A percentile compares a stretch with the other conserved stretches of the same genome.
Conservation (phyloP, 2,329 filamentous ascomycete species). For the Colletotrichum sp. region DNA sequence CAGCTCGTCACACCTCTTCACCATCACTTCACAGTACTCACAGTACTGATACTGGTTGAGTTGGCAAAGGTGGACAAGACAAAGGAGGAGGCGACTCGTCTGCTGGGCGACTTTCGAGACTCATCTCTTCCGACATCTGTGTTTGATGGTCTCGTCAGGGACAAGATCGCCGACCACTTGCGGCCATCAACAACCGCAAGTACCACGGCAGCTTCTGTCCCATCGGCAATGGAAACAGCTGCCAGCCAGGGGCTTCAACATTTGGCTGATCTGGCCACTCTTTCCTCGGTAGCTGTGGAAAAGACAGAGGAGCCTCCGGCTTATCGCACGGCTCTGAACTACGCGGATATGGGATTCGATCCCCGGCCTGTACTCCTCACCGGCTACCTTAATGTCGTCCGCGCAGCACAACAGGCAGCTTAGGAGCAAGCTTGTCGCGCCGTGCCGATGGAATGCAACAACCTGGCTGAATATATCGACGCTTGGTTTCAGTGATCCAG, state of each 20-base stretch:
- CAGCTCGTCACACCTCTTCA: slow-evolving; percentile 67
- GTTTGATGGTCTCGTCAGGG: slow-evolving; percentile 60
- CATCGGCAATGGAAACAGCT: slow-evolving; percentile 41
- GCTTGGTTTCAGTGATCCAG: background rate
- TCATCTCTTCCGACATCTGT: slow-evolving; percentile 48
- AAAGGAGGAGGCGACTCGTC: slow-evolving; percentile 60
- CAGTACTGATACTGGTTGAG: slow-evolving; percentile 65
- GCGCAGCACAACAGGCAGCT: slow-evolving; percentile 10
- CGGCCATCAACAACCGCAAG: slow-evolving; percentile 28
- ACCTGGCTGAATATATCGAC: background rate
- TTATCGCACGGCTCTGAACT: slow-evolving; percentile 30
- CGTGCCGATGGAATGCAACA: background rate
- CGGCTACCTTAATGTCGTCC: slow-evolving; percentile 39
- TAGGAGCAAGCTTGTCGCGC: background rate
- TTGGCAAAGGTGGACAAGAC: slow-evolving; percentile 60
- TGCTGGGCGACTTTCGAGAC: slow-evolving; percentile 62
- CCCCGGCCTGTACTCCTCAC: slow-evolving; percentile 39
- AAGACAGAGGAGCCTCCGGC: slow-evolving; percentile 28
- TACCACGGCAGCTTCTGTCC: slow-evolving; percentile 32
- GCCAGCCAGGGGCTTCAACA: slow-evolving; percentile 64
- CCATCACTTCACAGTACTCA: slow-evolving; percentile 69
- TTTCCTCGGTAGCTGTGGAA: slow-evolving; percentile 18
- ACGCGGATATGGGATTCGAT: slow-evolving; percentile 48
- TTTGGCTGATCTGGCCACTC: slow-evolving; percentile 61
- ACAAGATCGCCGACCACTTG: slow-evolving; percentile 52